Conservation (phyloP, 83 land plant genomes). For the Diphasiastrum complanatum region DNA sequence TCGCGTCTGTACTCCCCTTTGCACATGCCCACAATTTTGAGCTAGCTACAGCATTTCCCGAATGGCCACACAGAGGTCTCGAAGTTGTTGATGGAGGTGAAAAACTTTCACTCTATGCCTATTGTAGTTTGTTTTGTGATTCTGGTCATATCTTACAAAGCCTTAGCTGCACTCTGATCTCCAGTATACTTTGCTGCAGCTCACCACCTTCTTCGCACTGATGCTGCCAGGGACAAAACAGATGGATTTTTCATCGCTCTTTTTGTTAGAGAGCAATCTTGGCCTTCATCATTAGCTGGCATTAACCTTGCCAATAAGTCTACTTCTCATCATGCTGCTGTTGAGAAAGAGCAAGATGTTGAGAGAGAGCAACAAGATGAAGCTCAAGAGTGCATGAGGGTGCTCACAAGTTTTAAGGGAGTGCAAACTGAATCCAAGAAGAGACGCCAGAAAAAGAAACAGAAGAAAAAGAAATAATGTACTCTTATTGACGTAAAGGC, state of each 20-base stretch:
- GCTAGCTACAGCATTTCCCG: constrained; percentile 53
- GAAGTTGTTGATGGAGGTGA: constrained; percentile 82
- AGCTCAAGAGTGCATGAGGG: too few relatives aligned
- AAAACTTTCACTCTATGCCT: background rate
- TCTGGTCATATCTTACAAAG: background rate
- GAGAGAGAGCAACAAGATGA: too few relatives aligned
- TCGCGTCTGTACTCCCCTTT: constrained; percentile 54
- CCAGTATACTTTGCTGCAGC: constrained; percentile 37
- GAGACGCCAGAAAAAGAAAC: too few relatives aligned
- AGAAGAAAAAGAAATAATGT: too few relatives aligned
- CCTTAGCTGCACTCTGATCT: background rate
- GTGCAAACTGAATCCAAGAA: too few relatives aligned
- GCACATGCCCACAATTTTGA: constrained; percentile 54
- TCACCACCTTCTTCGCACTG: constrained; percentile 58
- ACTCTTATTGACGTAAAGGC: too few relatives aligned
- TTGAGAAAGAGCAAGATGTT: too few relatives aligned
- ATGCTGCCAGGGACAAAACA: constrained; percentile 55
- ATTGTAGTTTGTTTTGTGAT: constrained; percentile 1
- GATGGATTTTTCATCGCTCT: constrained; percentile 95
- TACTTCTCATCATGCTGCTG: too few relatives aligned
- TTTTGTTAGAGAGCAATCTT: constrained; percentile 43
- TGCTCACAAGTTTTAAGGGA: too few relatives aligned
- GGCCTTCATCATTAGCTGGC: too few relatives aligned
- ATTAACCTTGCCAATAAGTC: too few relatives aligned
- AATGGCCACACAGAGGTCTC: constrained; percentile 82